Evolutionary conservation across 2,329 filamentous ascomycete species (phyloP), one percentile per base, ranked within the genome.

Genomic region (Neopestalotiopsis sp.): DNA sequence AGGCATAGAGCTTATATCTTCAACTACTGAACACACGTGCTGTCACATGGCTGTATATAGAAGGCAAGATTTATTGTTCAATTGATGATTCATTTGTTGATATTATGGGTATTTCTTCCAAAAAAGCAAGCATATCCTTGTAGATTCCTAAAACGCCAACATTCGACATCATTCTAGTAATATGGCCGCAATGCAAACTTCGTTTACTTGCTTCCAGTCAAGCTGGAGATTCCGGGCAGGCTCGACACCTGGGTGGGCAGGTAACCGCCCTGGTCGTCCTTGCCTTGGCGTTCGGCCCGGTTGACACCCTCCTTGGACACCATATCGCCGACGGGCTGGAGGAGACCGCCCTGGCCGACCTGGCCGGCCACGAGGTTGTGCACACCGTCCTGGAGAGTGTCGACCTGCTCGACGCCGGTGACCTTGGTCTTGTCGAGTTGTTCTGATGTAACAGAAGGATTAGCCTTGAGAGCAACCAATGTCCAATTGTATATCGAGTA

Each of bases 401-500:
- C 89, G 80, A 92, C 86, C 78, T 91, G 90, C 20, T 88, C 79
- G 76, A 92, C 77, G 77, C 89, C 89, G 12, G 91, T 93, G 56
- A 94, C 81, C 78, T 94, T 94, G 71, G 90, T 87, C 79, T 92
- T 90, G 81, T 87, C 83, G 70, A 94, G 88, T 71, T 87, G 85
- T 70, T 92, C 91, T 92, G 30, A 20, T 0, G 45, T 20, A 40
- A 28, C 24, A 28, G n/a, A 53, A 56, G n/a, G 30, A 12, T 30
- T 13, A 32, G 28, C 42, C 67, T 56, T 57, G 30, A 17, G 42
- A 1, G 32, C 40, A 3, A 28, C 1, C 2, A 3, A 28, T 28
- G 24, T 28, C 24, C 4, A 28, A 4, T 28, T 28, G 4, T 28
- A 28, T 28, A 30, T 32, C 24, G 20, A 32, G 38, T 45, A 38